Base-by-base conservation (phyloP, 2,329 filamentous ascomycete species). In the Fusarium sp. region DNA sequence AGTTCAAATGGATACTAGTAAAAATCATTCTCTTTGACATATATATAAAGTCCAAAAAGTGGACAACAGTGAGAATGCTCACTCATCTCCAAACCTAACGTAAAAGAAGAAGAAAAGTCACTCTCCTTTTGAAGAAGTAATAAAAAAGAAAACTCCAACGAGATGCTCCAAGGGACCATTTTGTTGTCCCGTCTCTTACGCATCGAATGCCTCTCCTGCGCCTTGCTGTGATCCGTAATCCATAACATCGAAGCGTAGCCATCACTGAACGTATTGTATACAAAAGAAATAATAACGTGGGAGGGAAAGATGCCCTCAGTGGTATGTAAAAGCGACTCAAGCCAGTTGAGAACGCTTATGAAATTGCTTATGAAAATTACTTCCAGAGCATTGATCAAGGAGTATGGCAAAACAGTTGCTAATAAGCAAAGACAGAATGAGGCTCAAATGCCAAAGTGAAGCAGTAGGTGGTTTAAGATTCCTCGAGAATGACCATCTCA, bases 401-500 rank as follows among this genome's bases (percentile, higher is more conserved):
- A 47, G 53, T 53, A 64, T 63, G 52, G 24, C 32, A 41, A 15
- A 49, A 62, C 26, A 24, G 44, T 46, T 20, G 35, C 49, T 19
- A 26, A 5, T 37, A 41, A 52, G 43, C 28, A 63, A 37, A 33
- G 44, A 56, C 41, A 26, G 51, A 58, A 52, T 39, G 39, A 20
- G 17, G n/a, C 14, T 30, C 22, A 51, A 51, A 39, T 28, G 19
- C 20, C 14, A 32, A 48, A 35, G 7, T 14, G 33, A 24, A 26
- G 35, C 5, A 28, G 20, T 33, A 26, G n/a, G 30, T 24, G 8
- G 15, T 20, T 60, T 26, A 68, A 39, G 54, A 63, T 32, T 79
- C 79, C 63, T 88, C 86, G 26, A 88, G 75, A 37, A 88, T 76
- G 33, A 85, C 82, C 49, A 66, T 56, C n/a, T 70, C 65, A 58